Percentiles rank a stretch among this genome's conserved stretches.
Evolutionary conservation across 331 rosid species (phyloP).

Genomic region (Rhamnella rubrinervis): DNA sequence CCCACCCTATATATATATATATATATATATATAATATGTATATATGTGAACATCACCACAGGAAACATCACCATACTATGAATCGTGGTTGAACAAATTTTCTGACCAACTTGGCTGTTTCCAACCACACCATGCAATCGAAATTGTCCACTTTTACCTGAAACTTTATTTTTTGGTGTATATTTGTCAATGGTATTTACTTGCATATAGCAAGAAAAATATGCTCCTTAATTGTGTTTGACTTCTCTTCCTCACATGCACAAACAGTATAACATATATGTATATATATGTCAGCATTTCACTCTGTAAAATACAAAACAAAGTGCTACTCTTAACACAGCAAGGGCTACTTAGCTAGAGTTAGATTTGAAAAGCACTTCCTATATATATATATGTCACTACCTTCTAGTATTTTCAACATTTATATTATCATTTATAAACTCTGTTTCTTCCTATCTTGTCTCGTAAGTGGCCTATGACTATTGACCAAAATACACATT

Average conservation of each 20-base stretch:
- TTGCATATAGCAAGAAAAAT: no score
- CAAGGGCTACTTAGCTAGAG: neutral
- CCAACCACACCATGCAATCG: constrained; percentile 19
- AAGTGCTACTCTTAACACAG: constrained; percentile 17
- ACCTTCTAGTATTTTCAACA: neutral
- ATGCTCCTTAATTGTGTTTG: no score
- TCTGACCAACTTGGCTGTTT: neutral
- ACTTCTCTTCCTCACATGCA: no score
- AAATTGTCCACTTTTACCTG: constrained; percentile 7
- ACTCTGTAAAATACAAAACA: neutral
- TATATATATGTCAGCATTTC: constrained; percentile 8
- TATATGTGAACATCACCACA: constrained; percentile 9
- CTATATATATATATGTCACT: neutral
- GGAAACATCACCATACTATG: constrained; percentile 9
- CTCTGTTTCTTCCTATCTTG: constrained; percentile 2
- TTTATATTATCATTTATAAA: neutral
- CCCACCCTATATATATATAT: no score
- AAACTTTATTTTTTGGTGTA: no score
- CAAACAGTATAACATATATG: no score
- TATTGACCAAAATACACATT: neutral
- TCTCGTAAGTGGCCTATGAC: constrained; percentile 12
- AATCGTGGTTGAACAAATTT: constrained; percentile 9
- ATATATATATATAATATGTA: neutral
- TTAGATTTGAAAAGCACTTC: no score
- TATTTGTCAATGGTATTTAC: no score